A percentile compares a stretch with the other conserved stretches of the same genome.
Evolutionary conservation across 805 yeast genomes (phyloP).

Genomic region (Tetrapisispora namnaoensis): DNA sequence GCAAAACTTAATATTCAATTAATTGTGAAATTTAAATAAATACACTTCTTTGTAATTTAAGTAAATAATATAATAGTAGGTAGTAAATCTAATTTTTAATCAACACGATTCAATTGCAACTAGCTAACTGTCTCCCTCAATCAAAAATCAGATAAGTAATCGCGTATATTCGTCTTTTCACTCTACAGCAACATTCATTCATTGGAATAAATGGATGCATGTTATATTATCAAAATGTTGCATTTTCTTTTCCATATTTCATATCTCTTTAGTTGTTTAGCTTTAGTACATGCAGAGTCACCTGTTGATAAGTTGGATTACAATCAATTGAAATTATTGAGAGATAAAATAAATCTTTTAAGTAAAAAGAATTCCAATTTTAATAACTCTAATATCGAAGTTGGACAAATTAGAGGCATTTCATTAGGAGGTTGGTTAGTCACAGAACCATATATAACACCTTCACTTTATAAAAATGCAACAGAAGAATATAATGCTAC

Average conservation of each 20-base stretch:
- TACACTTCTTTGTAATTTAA: too few relatives aligned
- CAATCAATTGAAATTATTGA: neutral
- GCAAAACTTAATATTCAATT: too few relatives aligned
- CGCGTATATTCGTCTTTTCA: neutral
- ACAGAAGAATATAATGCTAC: neutral
- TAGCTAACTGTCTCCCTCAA: too few relatives aligned
- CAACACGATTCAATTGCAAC: too few relatives aligned
- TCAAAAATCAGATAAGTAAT: too few relatives aligned
- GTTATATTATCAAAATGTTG: neutral
- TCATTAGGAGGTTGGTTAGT: conserved; percentile 67
- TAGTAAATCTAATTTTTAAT: too few relatives aligned
- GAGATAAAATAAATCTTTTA: neutral
- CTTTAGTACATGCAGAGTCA: neutral
- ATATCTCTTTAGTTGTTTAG: neutral
- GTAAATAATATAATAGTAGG: too few relatives aligned
- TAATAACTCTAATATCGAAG: neutral
- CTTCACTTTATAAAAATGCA: conserved; percentile 35
- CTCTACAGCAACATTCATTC: neutral
- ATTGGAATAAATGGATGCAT: neutral
- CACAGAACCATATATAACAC: conserved; percentile 62
- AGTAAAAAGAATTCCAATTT: neutral
- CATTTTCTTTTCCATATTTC: neutral
- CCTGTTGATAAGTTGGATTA: neutral
- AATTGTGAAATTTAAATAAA: too few relatives aligned
- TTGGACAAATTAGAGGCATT: conserved; percentile 30